These are phyloP conservation scores for Echium plantagineum DNA, from an alignment of 257 asterid species.

Conservation along the genomic window DNA sequence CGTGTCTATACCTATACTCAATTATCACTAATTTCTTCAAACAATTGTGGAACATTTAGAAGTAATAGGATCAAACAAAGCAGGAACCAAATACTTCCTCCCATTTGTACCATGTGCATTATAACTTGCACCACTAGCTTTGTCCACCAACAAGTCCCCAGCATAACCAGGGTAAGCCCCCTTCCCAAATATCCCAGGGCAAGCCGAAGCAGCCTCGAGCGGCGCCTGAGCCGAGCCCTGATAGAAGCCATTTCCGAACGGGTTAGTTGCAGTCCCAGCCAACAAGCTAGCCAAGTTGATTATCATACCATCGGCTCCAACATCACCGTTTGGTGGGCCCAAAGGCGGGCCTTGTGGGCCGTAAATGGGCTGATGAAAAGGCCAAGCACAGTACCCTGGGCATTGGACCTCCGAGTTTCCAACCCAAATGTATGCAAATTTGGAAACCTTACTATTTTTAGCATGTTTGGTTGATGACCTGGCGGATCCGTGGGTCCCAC, in stretches of 20 bases:
- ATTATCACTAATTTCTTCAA: slow-evolving; percentile 4
- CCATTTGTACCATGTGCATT: slow-evolving; percentile 56
- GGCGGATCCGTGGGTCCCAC: slow-evolving; percentile 54
- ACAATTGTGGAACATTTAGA: slow-evolving; percentile 52
- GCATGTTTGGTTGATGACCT: not conserved
- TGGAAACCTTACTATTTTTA: slow-evolving; percentile 22
- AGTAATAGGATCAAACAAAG: slow-evolving; percentile 51
- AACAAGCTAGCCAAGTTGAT: slow-evolving; percentile 42
- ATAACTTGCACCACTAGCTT: slow-evolving; percentile 56
- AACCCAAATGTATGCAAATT: slow-evolving; percentile 64
- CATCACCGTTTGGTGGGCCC: slow-evolving; percentile 59
- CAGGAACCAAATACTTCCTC: slow-evolving; percentile 59
- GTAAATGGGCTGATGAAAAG: slow-evolving; percentile 66
- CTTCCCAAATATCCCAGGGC: slow-evolving; percentile 60
- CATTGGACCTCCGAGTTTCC: slow-evolving; percentile 53
- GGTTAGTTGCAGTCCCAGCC: slow-evolving; percentile 65
- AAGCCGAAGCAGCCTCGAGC: slow-evolving; percentile 63
- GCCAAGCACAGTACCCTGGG: slow-evolving; percentile 64
- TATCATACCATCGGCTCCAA: slow-evolving; percentile 54
- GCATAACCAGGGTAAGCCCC: slow-evolving; percentile 81
- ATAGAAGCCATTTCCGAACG: slow-evolving; percentile 59
- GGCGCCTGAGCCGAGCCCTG: slow-evolving; percentile 60
- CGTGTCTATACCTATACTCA: not conserved
- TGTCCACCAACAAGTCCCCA: slow-evolving; percentile 51
- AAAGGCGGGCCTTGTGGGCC: slow-evolving; percentile 68